Conservation (phyloP, 129 eudicot species). For the Flaveria brownii region DNA sequence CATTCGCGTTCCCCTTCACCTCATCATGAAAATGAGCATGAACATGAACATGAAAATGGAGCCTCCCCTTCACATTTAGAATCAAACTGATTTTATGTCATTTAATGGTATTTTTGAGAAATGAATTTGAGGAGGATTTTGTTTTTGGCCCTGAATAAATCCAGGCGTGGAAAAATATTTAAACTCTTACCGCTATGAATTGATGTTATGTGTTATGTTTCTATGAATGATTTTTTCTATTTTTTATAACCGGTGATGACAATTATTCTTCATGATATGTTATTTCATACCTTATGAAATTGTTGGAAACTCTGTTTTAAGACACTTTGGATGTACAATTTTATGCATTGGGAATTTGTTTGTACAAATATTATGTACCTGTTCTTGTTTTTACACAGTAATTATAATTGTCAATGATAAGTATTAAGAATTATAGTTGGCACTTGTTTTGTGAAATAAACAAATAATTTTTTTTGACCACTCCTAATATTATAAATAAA, state of each 20-base stretch:
- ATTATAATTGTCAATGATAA: too few relatives aligned
- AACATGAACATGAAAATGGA: conserved; percentile 25
- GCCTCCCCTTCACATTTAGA: conserved; percentile 50
- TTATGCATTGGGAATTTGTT: not conserved
- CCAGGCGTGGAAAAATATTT: conserved; percentile 37
- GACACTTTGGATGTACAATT: not conserved
- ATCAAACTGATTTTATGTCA: conserved; percentile 30
- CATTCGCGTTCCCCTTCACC: conserved; percentile 35
- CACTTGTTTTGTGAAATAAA: too few relatives aligned
- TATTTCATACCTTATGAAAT: not conserved
- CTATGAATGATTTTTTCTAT: conserved; percentile 12
- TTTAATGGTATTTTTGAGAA: conserved; percentile 26
- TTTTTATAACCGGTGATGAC: conserved; percentile 19
- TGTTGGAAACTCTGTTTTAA: not conserved
- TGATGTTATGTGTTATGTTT: conserved; percentile 20
- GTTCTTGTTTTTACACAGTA: not conserved
- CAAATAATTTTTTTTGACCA: too few relatives aligned
- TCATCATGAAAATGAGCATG: not conserved
- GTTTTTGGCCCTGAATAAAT: conserved; percentile 45
- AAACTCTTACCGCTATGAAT: conserved; percentile 19
- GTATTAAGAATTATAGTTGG: too few relatives aligned
- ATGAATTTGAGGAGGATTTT: conserved; percentile 19
- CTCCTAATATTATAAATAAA: too few relatives aligned
- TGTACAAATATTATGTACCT: not conserved
- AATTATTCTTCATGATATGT: not conserved